Conservation (phyloP, 495 filamentous ascomycete genomes). For the Echria macrotheca region DNA sequence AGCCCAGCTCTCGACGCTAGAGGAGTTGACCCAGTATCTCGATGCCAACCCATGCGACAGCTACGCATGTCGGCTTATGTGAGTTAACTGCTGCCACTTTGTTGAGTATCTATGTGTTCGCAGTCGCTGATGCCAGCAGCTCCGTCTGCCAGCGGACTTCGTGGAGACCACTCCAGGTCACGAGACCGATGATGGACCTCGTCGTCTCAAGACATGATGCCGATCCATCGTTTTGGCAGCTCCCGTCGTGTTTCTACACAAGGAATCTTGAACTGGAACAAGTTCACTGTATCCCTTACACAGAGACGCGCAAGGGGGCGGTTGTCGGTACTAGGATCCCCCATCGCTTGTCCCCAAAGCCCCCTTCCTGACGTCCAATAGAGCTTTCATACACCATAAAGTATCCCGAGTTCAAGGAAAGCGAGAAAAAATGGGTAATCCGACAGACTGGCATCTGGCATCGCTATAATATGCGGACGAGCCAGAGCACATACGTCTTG, state of each 20-base stretch:
- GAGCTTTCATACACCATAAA: constrained; percentile 38
- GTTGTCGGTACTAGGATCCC: constrained; percentile 31
- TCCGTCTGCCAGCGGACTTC: constrained; percentile 41
- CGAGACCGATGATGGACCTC: constrained; percentile 26
- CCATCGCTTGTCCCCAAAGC: not conserved
- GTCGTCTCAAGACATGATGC: constrained; percentile 25
- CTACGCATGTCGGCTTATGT: constrained; percentile 30
- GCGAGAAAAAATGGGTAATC: constrained; percentile 32
- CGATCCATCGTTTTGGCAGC: constrained; percentile 30
- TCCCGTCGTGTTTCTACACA: constrained; percentile 37
- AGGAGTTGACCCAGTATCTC: constrained; percentile 14
- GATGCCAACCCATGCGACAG: constrained; percentile 2
- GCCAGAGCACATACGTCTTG: constrained; percentile 29
- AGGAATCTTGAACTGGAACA: constrained; percentile 34
- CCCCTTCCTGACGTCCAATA: constrained; percentile 13
- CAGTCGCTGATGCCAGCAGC: constrained; percentile 19
- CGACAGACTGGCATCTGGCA: constrained; percentile 44
- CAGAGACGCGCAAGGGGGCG: constrained; percentile 15
- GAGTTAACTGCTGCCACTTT: constrained; percentile 16
- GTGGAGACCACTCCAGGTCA: constrained; percentile 38
- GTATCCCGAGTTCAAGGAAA: constrained; percentile 35
- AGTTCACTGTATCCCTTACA: constrained; percentile 30
- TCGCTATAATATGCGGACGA: constrained; percentile 24
- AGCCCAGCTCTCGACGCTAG: constrained; percentile 10
- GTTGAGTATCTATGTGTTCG: not conserved